Evolutionary conservation across 257 asterid species (phyloP), one percentile per base, ranked within the genome.

Genomic region (Solanum tarapatanum): DNA sequence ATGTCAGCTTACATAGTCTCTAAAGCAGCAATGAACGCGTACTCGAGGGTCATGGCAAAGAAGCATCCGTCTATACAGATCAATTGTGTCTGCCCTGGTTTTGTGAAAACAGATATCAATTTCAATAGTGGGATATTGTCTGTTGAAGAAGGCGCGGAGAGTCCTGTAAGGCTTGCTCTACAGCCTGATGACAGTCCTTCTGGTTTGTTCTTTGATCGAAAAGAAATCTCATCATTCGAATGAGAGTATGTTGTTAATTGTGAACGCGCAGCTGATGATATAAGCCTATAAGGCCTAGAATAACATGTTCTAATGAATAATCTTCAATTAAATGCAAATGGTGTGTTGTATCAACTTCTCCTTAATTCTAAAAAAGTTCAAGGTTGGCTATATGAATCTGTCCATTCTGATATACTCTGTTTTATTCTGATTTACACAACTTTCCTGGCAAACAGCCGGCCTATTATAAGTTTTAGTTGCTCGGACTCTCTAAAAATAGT

Each of bases 11-110:
- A 94, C 66, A 89, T 87, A 48, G 83, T 93, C 69, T 90, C 96
- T 36, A 94, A 94, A 89, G 93, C 92, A 84, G 93, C 94, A 19
- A 4, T 94, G 88, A 93, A 91, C 82, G 94, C 94, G 1, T 92
- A 93, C 72, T 89, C 96, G 1, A 86, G 90, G 87, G 35, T 89
- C 19, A 9, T 66, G 11, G 93, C 96, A 17, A 89, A 88, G 74
- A 89, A 89, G 13, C 8, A 92, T 60, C 91, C 92, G 3, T 84
- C 39, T 23, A 17, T 91, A 5, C 11, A 58, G 55, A 60, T 94
- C 85, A 94, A 94, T 62, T 86, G 87, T 2, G 89, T 91, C 33
- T 92, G 95, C 68, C 95, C 95, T 41, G 97, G 97, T 12, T 91
- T 68, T 55, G 85, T 87, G 11, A 92, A 88, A 83, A 93, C 98